phyloP scores from a whole-genome alignment of 1,284 basidiomycete genomes.

The Butyriboletus regius region DNA sequence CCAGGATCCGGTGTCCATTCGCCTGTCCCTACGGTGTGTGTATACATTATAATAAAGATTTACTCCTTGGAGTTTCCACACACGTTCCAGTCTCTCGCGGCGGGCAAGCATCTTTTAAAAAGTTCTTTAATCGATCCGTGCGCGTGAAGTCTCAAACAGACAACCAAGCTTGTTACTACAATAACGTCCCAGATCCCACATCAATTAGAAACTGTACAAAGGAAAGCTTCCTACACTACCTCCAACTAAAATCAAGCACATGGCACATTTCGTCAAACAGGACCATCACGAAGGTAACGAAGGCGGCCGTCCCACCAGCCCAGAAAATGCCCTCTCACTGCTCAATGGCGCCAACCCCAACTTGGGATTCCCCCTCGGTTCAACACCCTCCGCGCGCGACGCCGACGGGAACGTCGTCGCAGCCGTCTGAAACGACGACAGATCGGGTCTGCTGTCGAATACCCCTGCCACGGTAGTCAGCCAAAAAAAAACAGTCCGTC shows the following conservation, averaged over 20 bases:
- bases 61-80: too few relatives aligned
- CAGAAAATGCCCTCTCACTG: slow-evolving; percentile 28
- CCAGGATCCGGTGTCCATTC: too few relatives aligned
- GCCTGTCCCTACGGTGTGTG: too few relatives aligned
- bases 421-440: slow-evolving; percentile 32
- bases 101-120: too few relatives aligned
- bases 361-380: slow-evolving; percentile 32
- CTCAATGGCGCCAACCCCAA: slow-evolving; percentile 33
- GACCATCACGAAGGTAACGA: slow-evolving; percentile 19
- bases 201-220: background rate
- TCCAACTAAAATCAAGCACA: slow-evolving; percentile 12
- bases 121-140: background rate
- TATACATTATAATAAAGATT: too few relatives aligned
- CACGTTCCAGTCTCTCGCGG: too few relatives aligned
- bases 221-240: slow-evolving; percentile 10
- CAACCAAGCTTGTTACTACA: background rate
- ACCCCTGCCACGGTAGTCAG: slow-evolving; percentile 24
- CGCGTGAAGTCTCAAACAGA: background rate
- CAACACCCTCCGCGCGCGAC: slow-evolving; percentile 13
- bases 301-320: slow-evolving; percentile 12
- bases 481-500: background rate
- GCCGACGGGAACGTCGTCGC: slow-evolving; percentile 16
- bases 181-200: background rate
- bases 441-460: slow-evolving; percentile 35
- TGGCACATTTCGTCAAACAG: background rate